A percentile compares a stretch with the other conserved stretches of the same genome.
phyloP scores from a whole-genome alignment of 208 protist species.

The Acanthamoeba healyi region DNA sequence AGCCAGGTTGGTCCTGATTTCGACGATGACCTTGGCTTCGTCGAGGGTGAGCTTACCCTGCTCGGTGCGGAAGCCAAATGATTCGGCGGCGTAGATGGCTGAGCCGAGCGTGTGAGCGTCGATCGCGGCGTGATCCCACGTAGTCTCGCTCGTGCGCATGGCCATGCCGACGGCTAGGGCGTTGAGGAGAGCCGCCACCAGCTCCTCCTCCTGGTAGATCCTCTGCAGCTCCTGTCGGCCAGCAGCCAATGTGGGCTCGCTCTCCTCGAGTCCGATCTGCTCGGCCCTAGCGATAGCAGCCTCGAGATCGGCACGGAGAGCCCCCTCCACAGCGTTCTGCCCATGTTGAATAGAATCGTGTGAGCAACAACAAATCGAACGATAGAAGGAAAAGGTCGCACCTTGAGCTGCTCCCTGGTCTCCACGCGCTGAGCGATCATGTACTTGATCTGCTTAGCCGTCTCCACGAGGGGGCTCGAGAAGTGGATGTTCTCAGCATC shows the following conservation, averaged over 20 bases:
- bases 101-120: neutral
- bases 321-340: neutral
- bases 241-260: neutral
- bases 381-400: neutral
- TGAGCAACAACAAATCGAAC: neutral
- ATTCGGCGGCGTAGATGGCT: neutral
- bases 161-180: conserved; percentile 29
- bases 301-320: neutral
- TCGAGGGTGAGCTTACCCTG: conserved; percentile 31
- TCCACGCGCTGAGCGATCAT: conserved; percentile 6
- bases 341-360: neutral
- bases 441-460: neutral
- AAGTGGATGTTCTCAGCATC: conserved; percentile 25
- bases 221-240: conserved; percentile 43
- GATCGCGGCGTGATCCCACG: conserved; percentile 40
- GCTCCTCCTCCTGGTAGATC: conserved; percentile 51
- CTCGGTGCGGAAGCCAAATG: neutral
- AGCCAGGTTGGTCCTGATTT: neutral
- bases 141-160: neutral
- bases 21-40: conserved; percentile 7
- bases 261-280: conserved; percentile 34
- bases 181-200: conserved; percentile 11
- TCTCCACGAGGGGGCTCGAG: conserved; percentile 35
- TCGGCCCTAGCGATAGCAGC: conserved; percentile 44
- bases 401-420: neutral